Conservation (phyloP, 2,329 filamentous ascomycete genomes). For the Phyllosticta citrichinensis region DNA sequence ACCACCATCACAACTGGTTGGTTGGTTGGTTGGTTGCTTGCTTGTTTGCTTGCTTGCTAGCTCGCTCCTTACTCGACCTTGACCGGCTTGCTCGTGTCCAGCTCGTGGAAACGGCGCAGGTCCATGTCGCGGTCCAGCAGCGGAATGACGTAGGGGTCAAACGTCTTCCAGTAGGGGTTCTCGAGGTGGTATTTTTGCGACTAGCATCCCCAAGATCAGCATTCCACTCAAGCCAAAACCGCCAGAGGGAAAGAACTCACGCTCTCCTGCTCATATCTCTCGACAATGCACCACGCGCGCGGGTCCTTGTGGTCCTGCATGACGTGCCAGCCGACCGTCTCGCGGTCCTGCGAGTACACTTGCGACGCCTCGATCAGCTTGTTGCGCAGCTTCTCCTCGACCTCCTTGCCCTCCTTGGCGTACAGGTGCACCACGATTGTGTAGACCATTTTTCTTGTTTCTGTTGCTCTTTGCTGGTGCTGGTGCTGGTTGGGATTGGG, state of each 20-base stretch:
- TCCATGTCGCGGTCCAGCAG: conserved; percentile 61
- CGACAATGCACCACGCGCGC: conserved; percentile 64
- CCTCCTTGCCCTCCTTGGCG: conserved; percentile 55
- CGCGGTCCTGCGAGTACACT: conserved; percentile 61
- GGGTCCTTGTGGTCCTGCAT: conserved; percentile 64
- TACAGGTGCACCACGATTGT: conserved; percentile 61
- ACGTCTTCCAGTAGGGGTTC: conserved; percentile 68
- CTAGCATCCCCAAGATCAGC: conserved; percentile 12
- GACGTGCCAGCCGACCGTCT: conserved; percentile 62
- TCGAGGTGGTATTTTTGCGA: conserved; percentile 36
- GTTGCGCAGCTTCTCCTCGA: conserved; percentile 56
- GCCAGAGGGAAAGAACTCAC: conserved; percentile 34
- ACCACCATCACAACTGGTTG: too few species aligned
- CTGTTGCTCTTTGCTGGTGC: too few species aligned
- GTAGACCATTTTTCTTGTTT: conserved; percentile 49
- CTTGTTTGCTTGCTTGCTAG: too few species aligned
- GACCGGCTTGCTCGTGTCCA: conserved; percentile 40
- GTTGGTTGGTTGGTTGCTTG: too few species aligned
- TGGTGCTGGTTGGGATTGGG: too few species aligned
- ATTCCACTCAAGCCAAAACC: not conserved
- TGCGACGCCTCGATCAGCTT: conserved; percentile 68
- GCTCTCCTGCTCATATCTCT: conserved; percentile 58
- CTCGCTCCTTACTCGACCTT: conserved; percentile 1
- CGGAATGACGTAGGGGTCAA: conserved; percentile 63
- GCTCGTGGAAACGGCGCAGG: conserved; percentile 55